phyloP scores from a whole-genome alignment of 2,329 filamentous ascomycete genomes.

The Stemphylium vesicarium region DNA sequence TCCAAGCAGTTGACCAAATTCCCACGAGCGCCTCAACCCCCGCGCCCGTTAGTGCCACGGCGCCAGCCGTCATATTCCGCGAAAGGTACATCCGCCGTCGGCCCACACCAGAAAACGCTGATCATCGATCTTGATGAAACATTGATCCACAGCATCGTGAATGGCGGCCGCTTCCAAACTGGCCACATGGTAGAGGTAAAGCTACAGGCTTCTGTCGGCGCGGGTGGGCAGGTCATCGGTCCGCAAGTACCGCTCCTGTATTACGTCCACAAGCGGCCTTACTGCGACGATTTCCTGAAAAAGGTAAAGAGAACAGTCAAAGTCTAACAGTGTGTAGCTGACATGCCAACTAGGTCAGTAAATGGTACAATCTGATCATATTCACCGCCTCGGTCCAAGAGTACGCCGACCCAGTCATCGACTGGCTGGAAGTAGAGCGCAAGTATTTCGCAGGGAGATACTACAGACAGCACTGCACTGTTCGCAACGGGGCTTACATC shows the following conservation, averaged over 20 bases:
- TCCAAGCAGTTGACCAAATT: conserved; percentile 78
- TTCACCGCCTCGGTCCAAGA: conserved; percentile 98
- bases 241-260: conserved; percentile 97
- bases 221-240: conserved; percentile 71
- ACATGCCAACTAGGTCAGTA: conserved; percentile 69
- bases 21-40: conserved; percentile 85
- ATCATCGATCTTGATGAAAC: conserved; percentile 97
- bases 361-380: conserved; percentile 97
- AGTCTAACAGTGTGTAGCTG: conserved; percentile 18
- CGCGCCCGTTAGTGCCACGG: conserved; percentile 85
- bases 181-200: conserved; percentile 99
- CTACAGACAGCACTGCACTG: conserved; percentile 97
- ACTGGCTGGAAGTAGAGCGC: conserved; percentile 95
- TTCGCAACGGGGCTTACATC: conserved; percentile 94
- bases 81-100: conserved; percentile 42
- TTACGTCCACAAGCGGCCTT: conserved; percentile 96
- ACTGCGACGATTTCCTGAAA: conserved; percentile 95
- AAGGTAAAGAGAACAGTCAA: conserved; percentile 60
- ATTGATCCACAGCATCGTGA: conserved; percentile 96
- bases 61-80: conserved; percentile 84
- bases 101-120: conserved; percentile 77
- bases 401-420: conserved; percentile 97
- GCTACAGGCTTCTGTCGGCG: conserved; percentile 73
- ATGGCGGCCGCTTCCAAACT: conserved; percentile 92
- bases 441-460: conserved; percentile 95